Conservation (phyloP, 345 rosid species). For the Heritiera littoralis region DNA sequence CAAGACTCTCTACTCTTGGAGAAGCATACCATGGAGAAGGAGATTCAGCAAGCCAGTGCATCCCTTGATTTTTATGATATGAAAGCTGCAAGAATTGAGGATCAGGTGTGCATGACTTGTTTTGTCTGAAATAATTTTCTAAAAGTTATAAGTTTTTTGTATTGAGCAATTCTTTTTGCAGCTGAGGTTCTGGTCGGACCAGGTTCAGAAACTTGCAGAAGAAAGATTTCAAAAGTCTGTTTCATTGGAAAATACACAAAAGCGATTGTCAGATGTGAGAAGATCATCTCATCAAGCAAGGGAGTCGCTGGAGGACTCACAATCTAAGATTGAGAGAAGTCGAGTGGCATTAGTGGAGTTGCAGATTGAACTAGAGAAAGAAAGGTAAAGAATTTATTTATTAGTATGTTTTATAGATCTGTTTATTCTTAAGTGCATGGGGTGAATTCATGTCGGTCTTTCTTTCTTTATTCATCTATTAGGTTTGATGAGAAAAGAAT, state of each 20-base stretch:
- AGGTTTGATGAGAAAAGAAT: conserved; percentile 78
- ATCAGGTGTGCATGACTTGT: conserved; percentile 58
- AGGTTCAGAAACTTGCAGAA: conserved; percentile 72
- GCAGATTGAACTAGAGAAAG: conserved; percentile 65
- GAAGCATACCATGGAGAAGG: conserved; percentile 60
- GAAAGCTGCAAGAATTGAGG: conserved; percentile 64
- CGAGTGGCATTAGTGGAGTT: conserved; percentile 50
- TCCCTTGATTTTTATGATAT: conserved; percentile 62
- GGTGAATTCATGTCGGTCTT: not conserved
- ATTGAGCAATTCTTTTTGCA: conserved; percentile 42
- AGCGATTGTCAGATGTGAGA: conserved; percentile 57
- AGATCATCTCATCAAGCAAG: conserved; percentile 61
- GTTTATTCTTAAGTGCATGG: not conserved
- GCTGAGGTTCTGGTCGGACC: conserved; percentile 66
- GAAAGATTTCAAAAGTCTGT: conserved; percentile 57
- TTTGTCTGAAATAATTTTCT: conserved; percentile 11
- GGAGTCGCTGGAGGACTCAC: conserved; percentile 63
- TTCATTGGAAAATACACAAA: conserved; percentile 57
- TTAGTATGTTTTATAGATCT: not conserved
- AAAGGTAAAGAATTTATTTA: conserved; percentile 51
- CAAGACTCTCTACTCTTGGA: conserved; percentile 66
- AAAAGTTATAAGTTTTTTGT: not conserved
- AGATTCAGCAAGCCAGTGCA: conserved; percentile 67
- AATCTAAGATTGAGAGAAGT: conserved; percentile 59
- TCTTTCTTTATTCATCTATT: conserved; percentile 14